A percentile compares a stretch with the other conserved stretches of the same genome.
phyloP scores from a whole-genome alignment of 2,329 filamentous ascomycete genomes.

The Scytalidium sp. region DNA sequence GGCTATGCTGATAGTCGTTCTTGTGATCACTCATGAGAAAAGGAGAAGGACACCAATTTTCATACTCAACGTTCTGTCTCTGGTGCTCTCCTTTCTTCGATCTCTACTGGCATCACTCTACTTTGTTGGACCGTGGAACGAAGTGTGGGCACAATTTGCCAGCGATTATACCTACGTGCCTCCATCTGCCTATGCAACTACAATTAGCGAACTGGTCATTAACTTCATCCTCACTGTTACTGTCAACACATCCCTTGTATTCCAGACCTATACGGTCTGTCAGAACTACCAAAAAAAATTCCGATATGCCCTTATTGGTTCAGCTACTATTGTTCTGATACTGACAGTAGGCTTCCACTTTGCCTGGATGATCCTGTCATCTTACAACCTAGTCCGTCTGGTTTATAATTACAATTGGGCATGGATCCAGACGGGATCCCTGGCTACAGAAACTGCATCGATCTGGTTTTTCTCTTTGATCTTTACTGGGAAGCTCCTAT shows the following conservation, averaged over 20 bases:
- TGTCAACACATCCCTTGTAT: conserved; percentile 56
- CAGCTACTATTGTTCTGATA: conserved; percentile 47
- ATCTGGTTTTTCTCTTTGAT: conserved; percentile 62
- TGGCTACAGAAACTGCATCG: conserved; percentile 50
- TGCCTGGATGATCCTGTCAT: conserved; percentile 46
- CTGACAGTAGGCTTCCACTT: conserved; percentile 52
- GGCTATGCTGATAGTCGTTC: conserved; percentile 53
- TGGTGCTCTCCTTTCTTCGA: conserved; percentile 52
- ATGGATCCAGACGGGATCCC: conserved; percentile 40
- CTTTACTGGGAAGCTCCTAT: conserved; percentile 59
- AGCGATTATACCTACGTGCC: conserved; percentile 43
- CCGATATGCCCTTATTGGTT: conserved; percentile 39
- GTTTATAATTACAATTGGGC: conserved; percentile 22
- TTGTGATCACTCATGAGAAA: conserved; percentile 54
- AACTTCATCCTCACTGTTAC: conserved; percentile 49
- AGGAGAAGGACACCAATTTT: conserved; percentile 59
- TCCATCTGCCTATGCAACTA: conserved; percentile 38
- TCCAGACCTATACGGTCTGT: conserved; percentile 63
- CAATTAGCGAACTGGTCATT: conserved; percentile 45
- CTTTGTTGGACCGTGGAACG: conserved; percentile 47
- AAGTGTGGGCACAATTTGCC: conserved; percentile 47
- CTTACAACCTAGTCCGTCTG: conserved; percentile 1
- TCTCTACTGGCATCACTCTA: conserved; percentile 45
- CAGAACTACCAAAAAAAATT: conserved; percentile 37
- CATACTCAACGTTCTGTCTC: conserved; percentile 53